Evolutionary conservation across 2,329 filamentous ascomycete species (phyloP).

Genomic region (Aspergillus sp.): DNA sequence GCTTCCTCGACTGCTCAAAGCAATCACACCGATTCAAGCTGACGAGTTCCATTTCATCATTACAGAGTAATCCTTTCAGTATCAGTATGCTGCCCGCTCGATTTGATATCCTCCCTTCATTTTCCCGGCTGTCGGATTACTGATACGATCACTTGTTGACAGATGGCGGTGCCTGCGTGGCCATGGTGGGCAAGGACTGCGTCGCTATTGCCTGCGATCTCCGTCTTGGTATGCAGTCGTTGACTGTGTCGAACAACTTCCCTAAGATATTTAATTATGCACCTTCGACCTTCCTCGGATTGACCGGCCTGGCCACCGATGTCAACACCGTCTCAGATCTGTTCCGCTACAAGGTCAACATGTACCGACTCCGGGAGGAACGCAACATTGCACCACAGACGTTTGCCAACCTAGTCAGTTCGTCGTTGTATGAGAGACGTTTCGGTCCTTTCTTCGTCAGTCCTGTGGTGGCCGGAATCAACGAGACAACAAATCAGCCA

Average conservation of each 20-base stretch:
- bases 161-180: slow-evolving; percentile 89
- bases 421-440: slow-evolving; percentile 83
- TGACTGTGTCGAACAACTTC: slow-evolving; percentile 98
- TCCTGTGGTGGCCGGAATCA: slow-evolving; percentile 89
- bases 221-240: slow-evolving; percentile 87
- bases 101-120: neutral
- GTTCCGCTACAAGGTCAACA: slow-evolving; percentile 99
- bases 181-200: slow-evolving; percentile 99
- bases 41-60: slow-evolving; percentile 2
- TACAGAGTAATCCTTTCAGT: slow-evolving; percentile 80
- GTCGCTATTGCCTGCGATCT: slow-evolving; percentile 99
- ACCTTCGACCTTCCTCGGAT: slow-evolving; percentile 80
- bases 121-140: neutral
- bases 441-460: slow-evolving; percentile 97
- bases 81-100: slow-evolving; percentile 62
- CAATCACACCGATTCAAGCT: slow-evolving; percentile 1
- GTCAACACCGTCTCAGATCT: slow-evolving; percentile 91
- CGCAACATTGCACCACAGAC: slow-evolving; percentile 90
- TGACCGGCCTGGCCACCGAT: slow-evolving; percentile 94
- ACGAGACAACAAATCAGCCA: slow-evolving; percentile 86
- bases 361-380: slow-evolving; percentile 98
- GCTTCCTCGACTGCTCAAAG: neutral
- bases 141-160: slow-evolving; percentile 9
- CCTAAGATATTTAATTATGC: slow-evolving; percentile 99
- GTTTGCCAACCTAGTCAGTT: slow-evolving; percentile 91